These are phyloP conservation scores for Sarocladiaceae sp. DNA, from an alignment of 2,329 filamentous ascomycete species.

Conservation along the genomic window DNA sequence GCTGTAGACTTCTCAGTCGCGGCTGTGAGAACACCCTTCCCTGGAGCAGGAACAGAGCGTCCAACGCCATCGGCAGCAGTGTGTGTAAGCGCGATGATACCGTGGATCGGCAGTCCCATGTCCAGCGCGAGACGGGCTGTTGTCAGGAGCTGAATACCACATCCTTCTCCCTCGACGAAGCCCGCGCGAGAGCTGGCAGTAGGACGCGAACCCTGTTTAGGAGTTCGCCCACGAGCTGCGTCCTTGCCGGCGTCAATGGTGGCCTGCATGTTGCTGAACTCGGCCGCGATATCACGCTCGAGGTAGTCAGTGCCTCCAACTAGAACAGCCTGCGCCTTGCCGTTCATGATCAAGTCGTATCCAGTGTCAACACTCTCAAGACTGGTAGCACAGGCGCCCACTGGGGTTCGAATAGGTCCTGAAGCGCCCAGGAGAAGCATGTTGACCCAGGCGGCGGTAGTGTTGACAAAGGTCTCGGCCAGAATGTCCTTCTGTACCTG, in stretches of 20 bases:
- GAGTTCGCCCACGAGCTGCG: not conserved
- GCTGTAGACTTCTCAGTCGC: conserved; percentile 83
- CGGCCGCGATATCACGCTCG: conserved; percentile 93
- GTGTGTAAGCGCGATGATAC: conserved; percentile 56
- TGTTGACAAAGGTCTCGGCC: conserved; percentile 99
- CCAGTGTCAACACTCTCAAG: conserved; percentile 97
- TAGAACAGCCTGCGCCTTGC: conserved; percentile 94
- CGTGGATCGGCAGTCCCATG: not conserved
- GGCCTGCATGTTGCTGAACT: not conserved
- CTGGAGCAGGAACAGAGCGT: conserved; percentile 90
- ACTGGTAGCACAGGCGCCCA: conserved; percentile 93
- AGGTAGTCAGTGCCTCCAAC: conserved; percentile 99
- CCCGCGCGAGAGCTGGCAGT: not conserved
- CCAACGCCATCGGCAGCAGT: conserved; percentile 99
- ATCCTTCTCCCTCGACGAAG: not conserved
- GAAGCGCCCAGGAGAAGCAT: conserved; percentile 97
- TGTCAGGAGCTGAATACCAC: not conserved
- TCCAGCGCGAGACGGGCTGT: not conserved
- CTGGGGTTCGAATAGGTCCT: conserved; percentile 95
- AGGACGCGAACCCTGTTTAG: not conserved
- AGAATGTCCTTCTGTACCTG: conserved; percentile 98
- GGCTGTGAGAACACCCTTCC: conserved; percentile 92
- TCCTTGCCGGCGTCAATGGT: not conserved
- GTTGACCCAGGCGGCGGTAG: conserved; percentile 99
- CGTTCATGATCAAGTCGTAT: conserved; percentile 96